Evolutionary conservation across 768 basidiomycete species (phyloP).

Genomic region (Gyrodon lividus): DNA sequence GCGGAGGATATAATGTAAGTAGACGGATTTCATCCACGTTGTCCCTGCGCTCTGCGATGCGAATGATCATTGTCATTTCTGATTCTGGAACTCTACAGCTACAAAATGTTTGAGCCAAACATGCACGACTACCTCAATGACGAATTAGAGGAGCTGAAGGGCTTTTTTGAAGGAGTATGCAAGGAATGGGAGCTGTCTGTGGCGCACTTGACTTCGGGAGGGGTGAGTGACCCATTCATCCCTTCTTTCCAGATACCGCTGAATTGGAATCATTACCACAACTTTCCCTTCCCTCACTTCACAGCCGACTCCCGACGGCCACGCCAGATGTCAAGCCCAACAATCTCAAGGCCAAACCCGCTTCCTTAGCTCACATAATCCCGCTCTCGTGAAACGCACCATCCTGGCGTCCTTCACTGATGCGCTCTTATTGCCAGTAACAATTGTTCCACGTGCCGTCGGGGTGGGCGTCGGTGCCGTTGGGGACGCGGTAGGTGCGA

Average conservation of each 20-base stretch:
- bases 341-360: constrained; percentile 39
- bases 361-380: constrained; percentile 84
- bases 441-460: constrained; percentile 86
- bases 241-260: background rate
- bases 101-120: constrained; percentile 91
- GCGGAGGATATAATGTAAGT: constrained; percentile 86
- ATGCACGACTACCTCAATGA: constrained; percentile 99
- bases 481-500: constrained; percentile 64
- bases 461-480: constrained; percentile 70
- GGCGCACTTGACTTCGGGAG: constrained; percentile 6
- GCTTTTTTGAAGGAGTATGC: constrained; percentile 70
- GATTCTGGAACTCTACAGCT: constrained; percentile 45
- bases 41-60: background rate
- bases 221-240: constrained; percentile 37
- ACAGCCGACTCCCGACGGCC: constrained; percentile 11
- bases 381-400: constrained; percentile 88
- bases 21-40: background rate
- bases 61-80: background rate
- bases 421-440: constrained; percentile 87
- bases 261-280: background rate
- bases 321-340: background rate
- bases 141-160: constrained; percentile 82
- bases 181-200: constrained; percentile 73
- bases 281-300: background rate
- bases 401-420: constrained; percentile 91